These are phyloP conservation scores for Cairneyella variabilis DNA, from an alignment of 495 filamentous ascomycete species.

Conservation along the genomic window DNA sequence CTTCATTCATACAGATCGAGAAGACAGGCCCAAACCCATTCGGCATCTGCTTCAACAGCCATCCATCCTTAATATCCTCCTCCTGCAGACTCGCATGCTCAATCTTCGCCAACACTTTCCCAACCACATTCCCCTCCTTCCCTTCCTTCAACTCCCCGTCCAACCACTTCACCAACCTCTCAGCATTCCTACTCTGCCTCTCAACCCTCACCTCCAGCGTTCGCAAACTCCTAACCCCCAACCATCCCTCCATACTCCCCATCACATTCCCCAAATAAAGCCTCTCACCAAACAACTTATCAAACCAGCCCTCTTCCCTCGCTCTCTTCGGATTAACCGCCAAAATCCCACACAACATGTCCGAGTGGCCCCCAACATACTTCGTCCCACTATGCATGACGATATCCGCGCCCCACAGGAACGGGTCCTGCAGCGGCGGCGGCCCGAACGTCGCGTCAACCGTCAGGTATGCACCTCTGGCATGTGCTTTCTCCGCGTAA, in stretches of 20 bases:
- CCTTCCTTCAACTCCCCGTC: constrained; percentile 34
- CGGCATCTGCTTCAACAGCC: constrained; percentile 89
- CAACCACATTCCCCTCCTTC: constrained; percentile 34
- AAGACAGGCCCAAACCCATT: constrained; percentile 89
- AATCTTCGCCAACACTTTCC: constrained; percentile 53
- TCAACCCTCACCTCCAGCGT: constrained; percentile 81
- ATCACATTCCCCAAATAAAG: constrained; percentile 76
- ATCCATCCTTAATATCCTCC: constrained; percentile 52
- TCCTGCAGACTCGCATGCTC: constrained; percentile 75
- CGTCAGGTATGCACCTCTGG: constrained; percentile 66
- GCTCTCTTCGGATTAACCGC: constrained; percentile 44
- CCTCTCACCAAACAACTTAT: constrained; percentile 58
- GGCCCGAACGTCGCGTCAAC: constrained; percentile 93
- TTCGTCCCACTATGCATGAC: constrained; percentile 93
- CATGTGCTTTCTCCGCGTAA: constrained; percentile 70
- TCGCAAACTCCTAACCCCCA: constrained; percentile 78
- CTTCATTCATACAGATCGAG: constrained; percentile 58
- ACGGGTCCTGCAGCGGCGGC: constrained; percentile 86
- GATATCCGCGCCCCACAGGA: constrained; percentile 71
- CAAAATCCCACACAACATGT: constrained; percentile 83
- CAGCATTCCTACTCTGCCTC: constrained; percentile 67
- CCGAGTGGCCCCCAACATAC: constrained; percentile 91
- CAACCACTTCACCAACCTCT: constrained; percentile 68
- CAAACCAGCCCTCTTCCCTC: constrained; percentile 52
- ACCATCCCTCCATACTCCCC: constrained; percentile 89